Evolutionary conservation across 306 rosid species (phyloP).

Genomic region (Vigna hirtella): DNA sequence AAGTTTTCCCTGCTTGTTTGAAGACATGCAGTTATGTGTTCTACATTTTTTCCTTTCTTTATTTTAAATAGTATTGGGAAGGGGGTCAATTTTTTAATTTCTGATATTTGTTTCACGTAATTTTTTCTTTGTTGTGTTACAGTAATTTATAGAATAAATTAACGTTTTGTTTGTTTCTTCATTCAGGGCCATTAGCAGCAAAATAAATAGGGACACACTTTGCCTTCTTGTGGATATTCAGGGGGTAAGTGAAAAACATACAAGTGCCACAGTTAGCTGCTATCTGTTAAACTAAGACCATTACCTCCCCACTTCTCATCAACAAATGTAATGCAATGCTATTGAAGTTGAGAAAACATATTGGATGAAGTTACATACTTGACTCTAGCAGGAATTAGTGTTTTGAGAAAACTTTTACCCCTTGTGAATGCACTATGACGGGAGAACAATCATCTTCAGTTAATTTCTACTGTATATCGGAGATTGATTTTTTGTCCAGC

Average conservation of each 20-base stretch:
- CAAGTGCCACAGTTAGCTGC: constrained; percentile 23
- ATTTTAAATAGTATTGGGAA: not conserved
- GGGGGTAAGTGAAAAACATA: constrained; percentile 62
- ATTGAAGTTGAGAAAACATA: constrained; percentile 33
- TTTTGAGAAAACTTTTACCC: constrained; percentile 26
- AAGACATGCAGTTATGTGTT: constrained; percentile 22
- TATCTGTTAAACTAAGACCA: constrained; percentile 25
- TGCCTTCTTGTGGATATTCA: constrained; percentile 84
- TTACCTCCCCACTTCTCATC: constrained; percentile 32
- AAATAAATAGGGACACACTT: constrained; percentile 73
- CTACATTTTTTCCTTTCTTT: not conserved
- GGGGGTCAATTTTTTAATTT: constrained; percentile 11
- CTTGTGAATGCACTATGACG: constrained; percentile 23
- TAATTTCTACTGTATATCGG: constrained; percentile 29
- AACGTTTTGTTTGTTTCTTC: constrained; percentile 37
- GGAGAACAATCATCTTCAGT: constrained; percentile 14
- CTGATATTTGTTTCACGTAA: constrained; percentile 31
- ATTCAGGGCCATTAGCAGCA: constrained; percentile 78
- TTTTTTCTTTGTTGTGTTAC: constrained; percentile 17
- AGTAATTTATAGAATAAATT: constrained; percentile 24
- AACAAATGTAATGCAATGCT: constrained; percentile 24
- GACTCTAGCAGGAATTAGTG: constrained; percentile 30
- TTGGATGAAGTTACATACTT: constrained; percentile 11
- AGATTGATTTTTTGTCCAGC: constrained; percentile 28
- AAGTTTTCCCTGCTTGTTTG: constrained; percentile 36